Base-by-base conservation (phyloP, 2,329 filamentous ascomycete genomes). In the Rasamsonia emersonii region DNA sequence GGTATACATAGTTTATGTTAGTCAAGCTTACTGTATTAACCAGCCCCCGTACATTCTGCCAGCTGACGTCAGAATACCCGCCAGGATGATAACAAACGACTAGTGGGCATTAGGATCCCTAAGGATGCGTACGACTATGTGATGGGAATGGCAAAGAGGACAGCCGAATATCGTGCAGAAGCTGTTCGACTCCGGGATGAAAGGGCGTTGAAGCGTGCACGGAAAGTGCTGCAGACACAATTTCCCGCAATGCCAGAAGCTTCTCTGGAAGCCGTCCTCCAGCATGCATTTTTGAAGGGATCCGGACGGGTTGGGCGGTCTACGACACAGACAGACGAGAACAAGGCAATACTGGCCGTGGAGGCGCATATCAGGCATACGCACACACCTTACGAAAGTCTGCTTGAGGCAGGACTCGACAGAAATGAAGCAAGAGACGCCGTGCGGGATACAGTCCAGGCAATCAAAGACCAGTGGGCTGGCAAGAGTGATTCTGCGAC, bases 101-200 rank as follows among this genome's bases (percentile, higher is more conserved):
- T 43, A 18, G 38, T 64, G 10, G 67, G 67, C 9, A 51, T 71
- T 13, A 60, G 64, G 23, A 56, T 67, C 3, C 65, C 64, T 0
- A 42, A 40, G 10, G 43, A 46, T 5, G 55, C 69, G 14, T 43
- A 65, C 33, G 33, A 44, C 5, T 38, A 50, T 6, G 65, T 70
- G 9, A 47, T 58, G 13, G 32, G 46, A 17, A 47, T 52, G 21
- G 61, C 64, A 1, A 50, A 54, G 4, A 47, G 50, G 16, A 70
- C 67, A 2, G 49, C 61, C 2, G 29, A 53, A 5, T 45, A 54
- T 2, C 64, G 67, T 11, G 58, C 56, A 18, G 50, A 50, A 3
- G 58, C 59, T 8, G 60, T 63, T 4, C 46, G 54, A 42, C 30
- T 43, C 8, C 58, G 59, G 16, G 59, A 64, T 18, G 42, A 42